phyloP scores from a whole-genome alignment of 2,329 filamentous ascomycete genomes.

The Huntiella moniliformis region DNA sequence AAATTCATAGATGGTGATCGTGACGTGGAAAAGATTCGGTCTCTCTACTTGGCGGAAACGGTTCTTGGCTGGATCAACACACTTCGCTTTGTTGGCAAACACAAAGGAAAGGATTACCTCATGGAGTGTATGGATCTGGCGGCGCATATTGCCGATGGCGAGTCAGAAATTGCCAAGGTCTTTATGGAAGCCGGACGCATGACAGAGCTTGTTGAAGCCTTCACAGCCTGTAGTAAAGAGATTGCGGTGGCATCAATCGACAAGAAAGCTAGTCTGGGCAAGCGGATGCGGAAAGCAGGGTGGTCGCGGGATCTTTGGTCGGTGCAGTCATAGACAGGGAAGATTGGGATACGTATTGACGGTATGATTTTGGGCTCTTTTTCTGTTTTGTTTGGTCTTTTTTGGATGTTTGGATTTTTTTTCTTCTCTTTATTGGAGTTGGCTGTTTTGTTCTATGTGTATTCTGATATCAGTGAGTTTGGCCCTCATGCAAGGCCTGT shows the following conservation, averaged over 20 bases:
- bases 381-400: background rate
- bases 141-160: conserved; percentile 51
- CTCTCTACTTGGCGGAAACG: conserved; percentile 68
- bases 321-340: conserved; percentile 23
- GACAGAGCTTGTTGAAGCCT: conserved; percentile 55
- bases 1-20: conserved; percentile 32
- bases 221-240: conserved; percentile 61
- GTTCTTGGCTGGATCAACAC: conserved; percentile 68
- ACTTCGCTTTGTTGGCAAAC: conserved; percentile 59
- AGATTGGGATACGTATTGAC: background rate
- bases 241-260: conserved; percentile 38
- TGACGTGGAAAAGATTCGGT: conserved; percentile 47
- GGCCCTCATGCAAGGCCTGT: conserved; percentile 1
- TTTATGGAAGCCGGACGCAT: conserved; percentile 49
- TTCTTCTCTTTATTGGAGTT: conserved; percentile 1
- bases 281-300: conserved; percentile 41
- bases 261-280: conserved; percentile 28
- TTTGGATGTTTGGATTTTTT: conserved; percentile 1
- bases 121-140: conserved; percentile 78
- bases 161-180: conserved; percentile 43
- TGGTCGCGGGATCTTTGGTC: conserved; percentile 47
- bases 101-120: conserved; percentile 55
- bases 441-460: conserved; percentile 5
- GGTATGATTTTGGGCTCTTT: background rate
- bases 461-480: background rate